phyloP scores from a whole-genome alignment of 31 red algal species.

The Endocladia muricata region DNA sequence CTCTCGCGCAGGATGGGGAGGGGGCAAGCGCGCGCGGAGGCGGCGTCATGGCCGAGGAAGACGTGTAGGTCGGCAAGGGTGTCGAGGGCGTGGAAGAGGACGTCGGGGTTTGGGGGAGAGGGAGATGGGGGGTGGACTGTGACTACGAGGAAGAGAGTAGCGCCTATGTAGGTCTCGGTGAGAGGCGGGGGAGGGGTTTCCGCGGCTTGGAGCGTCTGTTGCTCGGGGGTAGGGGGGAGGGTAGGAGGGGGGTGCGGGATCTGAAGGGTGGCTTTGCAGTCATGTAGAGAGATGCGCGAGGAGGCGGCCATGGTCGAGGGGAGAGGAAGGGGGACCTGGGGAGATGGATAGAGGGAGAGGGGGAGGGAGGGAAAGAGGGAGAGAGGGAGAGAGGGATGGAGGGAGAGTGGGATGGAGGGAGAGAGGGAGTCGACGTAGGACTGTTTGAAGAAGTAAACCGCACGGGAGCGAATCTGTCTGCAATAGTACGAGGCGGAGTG shows the following conservation, averaged over 20 bases:
- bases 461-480: too few relatives aligned
- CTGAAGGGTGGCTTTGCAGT: conserved; percentile 40
- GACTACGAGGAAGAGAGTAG: conserved; percentile 12
- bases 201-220: conserved; percentile 37
- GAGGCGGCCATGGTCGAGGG: conserved; percentile 6
- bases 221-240: conserved; percentile 8
- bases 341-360: not conserved
- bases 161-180: conserved; percentile 41
- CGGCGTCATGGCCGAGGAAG: not conserved
- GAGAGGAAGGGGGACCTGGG: not conserved
- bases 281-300: conserved; percentile 53
- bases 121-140: not conserved
- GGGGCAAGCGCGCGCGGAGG: not conserved
- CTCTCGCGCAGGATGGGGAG: conserved; percentile 9
- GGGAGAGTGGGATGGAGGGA: not conserved
- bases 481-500: not conserved
- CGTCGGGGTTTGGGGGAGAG: not conserved
- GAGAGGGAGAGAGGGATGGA: not conserved
- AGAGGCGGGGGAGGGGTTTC: not conserved
- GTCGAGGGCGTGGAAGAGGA: not conserved
- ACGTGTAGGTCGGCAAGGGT: not conserved
- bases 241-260: conserved; percentile 28
- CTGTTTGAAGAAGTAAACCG: too few relatives aligned
- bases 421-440: not conserved
- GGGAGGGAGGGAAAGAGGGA: not conserved